These are phyloP conservation scores for Lentinula detonsa DNA, from an alignment of 768 basidiomycete species.

Conservation along the genomic window DNA sequence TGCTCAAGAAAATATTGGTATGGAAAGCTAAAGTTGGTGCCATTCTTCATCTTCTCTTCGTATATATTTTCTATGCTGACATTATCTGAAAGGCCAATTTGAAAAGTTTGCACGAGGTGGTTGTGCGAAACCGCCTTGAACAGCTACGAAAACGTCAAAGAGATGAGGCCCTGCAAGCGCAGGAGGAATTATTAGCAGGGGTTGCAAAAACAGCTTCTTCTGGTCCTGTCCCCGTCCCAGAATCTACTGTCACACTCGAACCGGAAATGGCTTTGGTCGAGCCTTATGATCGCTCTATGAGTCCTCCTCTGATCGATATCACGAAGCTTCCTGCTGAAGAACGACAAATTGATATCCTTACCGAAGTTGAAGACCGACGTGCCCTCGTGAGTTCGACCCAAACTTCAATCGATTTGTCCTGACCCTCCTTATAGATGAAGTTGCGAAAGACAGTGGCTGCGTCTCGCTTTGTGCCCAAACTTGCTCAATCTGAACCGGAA, in stretches of 20 bases:
- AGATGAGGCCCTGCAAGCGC: constrained; percentile 91
- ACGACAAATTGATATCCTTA: constrained; percentile 71
- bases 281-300: constrained; percentile 82
- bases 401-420: background rate
- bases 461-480: constrained; percentile 84
- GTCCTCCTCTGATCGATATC: constrained; percentile 70
- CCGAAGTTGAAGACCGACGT: constrained; percentile 57
- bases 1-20: constrained; percentile 87
- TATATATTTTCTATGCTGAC: constrained; percentile 6
- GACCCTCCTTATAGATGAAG: constrained; percentile 45
- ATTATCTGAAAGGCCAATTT: constrained; percentile 66
- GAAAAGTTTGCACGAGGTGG: constrained; percentile 89
- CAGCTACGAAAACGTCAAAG: constrained; percentile 94
- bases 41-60: background rate
- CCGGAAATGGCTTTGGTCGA: constrained; percentile 58
- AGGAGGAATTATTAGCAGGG: constrained; percentile 82
- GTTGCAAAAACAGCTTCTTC: constrained; percentile 55
- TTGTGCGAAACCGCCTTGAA: constrained; percentile 92
- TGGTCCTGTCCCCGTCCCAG: background rate
- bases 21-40: constrained; percentile 88
- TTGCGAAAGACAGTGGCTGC: constrained; percentile 78
- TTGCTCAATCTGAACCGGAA: constrained; percentile 54
- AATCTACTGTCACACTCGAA: background rate
- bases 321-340: constrained; percentile 70
- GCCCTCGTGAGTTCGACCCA: constrained; percentile 47